A percentile compares a stretch with the other conserved stretches of the same genome.
Conservation (phyloP, 2,329 filamentous ascomycete species). For the Plenodomus biglobosus region DNA sequence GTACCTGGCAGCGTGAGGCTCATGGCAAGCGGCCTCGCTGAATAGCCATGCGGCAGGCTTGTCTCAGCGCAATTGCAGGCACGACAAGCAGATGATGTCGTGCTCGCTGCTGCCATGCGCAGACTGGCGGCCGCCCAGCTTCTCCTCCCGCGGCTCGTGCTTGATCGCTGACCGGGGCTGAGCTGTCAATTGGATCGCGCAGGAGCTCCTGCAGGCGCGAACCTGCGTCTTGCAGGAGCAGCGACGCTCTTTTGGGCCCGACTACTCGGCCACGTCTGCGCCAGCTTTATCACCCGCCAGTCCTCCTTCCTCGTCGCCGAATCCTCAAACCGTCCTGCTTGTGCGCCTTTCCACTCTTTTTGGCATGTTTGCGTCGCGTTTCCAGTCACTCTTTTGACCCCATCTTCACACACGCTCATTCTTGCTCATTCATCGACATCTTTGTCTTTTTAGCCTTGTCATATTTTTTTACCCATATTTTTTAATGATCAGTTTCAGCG, state of each 20-base stretch:
- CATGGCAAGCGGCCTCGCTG: slow-evolving; percentile 15
- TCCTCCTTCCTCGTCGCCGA: slow-evolving; percentile 32
- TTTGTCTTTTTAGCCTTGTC: slow-evolving; percentile 3
- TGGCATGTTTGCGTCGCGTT: slow-evolving; percentile 37
- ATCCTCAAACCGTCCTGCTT: slow-evolving; percentile 36
- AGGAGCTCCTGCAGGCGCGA: slow-evolving; percentile 17
- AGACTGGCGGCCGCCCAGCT: slow-evolving; percentile 18
- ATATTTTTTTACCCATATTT: slow-evolving; percentile 14
- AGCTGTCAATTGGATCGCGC: slow-evolving; percentile 35
- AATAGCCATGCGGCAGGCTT: slow-evolving; percentile 14
- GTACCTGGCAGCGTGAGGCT: too few relatives aligned
- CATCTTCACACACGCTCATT: slow-evolving; percentile 25
- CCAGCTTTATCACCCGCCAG: slow-evolving; percentile 31
- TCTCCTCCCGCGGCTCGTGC: slow-evolving; percentile 29
- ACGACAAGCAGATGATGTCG: neutral
- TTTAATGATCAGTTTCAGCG: slow-evolving; percentile 38
- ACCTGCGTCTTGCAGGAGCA: slow-evolving; percentile 38
- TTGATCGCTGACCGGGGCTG: slow-evolving; percentile 22
- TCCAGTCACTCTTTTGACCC: slow-evolving; percentile 38
- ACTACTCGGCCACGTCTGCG: slow-evolving; percentile 21
- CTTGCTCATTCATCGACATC: slow-evolving; percentile 17
- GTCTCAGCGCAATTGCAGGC: slow-evolving; percentile 12
- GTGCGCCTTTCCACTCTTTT: slow-evolving; percentile 40
- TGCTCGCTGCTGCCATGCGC: slow-evolving; percentile 1
- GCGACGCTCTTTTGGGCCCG: slow-evolving; percentile 30